Conservation (phyloP, 257 asterid genomes). For the Scutellaria minor region DNA sequence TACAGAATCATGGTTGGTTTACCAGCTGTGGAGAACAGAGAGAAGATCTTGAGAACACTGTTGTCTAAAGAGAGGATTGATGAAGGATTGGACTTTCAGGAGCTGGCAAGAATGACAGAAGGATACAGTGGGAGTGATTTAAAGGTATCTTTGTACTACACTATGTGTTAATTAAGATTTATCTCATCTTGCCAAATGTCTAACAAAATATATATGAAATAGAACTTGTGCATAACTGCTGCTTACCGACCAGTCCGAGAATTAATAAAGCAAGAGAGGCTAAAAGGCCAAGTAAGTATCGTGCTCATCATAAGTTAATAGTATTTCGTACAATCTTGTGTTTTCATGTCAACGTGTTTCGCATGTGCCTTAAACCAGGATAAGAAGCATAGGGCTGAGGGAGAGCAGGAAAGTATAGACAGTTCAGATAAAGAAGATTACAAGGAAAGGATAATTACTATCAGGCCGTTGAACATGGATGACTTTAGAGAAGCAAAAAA, state of each 20-base stretch:
- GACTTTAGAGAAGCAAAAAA: constrained; percentile 77
- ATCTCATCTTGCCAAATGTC: not conserved
- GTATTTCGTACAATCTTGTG: not conserved
- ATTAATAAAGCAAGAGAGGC: constrained; percentile 73
- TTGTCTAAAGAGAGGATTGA: constrained; percentile 77
- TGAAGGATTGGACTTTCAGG: constrained; percentile 57
- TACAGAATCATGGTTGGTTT: constrained; percentile 86
- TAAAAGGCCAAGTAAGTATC: constrained; percentile 55
- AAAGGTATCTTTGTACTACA: constrained; percentile 53
- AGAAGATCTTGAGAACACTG: constrained; percentile 71
- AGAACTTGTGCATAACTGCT: constrained; percentile 90
- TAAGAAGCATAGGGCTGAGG: constrained; percentile 50
- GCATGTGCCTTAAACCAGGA: constrained; percentile 43
- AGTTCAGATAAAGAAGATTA: constrained; percentile 29
- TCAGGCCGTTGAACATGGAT: constrained; percentile 74
- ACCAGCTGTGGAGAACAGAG: constrained; percentile 76
- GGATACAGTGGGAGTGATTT: constrained; percentile 93
- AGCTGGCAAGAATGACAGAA: constrained; percentile 76
- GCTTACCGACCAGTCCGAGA: constrained; percentile 94
- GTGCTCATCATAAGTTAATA: not conserved
- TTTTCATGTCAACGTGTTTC: constrained; percentile 5
- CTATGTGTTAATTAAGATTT: not conserved
- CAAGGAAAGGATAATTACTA: constrained; percentile 58
- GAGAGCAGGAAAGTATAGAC: constrained; percentile 33
- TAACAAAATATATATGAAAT: constrained; percentile 30